Evolutionary conservation across 2,329 filamentous ascomycete species (phyloP).

Genomic region (Ophiostoma triangulosporum): DNA sequence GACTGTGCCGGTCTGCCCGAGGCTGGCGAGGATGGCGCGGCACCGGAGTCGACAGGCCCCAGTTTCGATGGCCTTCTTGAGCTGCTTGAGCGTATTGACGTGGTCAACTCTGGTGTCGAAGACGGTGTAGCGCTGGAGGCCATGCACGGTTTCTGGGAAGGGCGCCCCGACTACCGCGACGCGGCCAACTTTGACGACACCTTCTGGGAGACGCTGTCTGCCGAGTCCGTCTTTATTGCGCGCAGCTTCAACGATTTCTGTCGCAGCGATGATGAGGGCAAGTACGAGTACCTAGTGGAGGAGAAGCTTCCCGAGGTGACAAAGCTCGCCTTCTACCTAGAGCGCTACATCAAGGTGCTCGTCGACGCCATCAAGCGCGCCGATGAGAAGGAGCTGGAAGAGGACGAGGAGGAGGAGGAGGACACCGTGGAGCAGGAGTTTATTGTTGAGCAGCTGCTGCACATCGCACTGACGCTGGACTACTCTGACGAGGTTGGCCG

Average conservation of each 20-base stretch:
- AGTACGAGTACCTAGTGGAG: conserved; percentile 63
- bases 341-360: conserved; percentile 61
- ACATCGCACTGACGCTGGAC: conserved; percentile 83
- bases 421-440: conserved; percentile 87
- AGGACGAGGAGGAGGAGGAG: conserved; percentile 60
- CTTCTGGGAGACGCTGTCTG: conserved; percentile 70
- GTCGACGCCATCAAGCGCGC: conserved; percentile 48
- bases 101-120: conserved; percentile 79
- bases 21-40: conserved; percentile 39
- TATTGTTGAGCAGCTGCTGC: conserved; percentile 84
- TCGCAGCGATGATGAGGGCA: conserved; percentile 56
- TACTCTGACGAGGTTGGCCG: conserved; percentile 96
- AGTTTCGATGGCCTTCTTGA: conserved; percentile 78
- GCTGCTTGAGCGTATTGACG: conserved; percentile 83
- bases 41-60: conserved; percentile 44
- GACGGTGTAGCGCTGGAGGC: conserved; percentile 84
- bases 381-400: conserved; percentile 41
- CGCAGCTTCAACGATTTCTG: conserved; percentile 94
- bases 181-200: conserved; percentile 56
- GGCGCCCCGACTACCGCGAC: conserved; percentile 69
- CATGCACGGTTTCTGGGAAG: conserved; percentile 94
- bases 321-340: conserved; percentile 73
- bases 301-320: conserved; percentile 94
- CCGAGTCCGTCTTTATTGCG: conserved; percentile 80
- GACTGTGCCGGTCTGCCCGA: conserved; percentile 65